These are phyloP conservation scores for Citrullus amarus DNA, from an alignment of 306 rosid species.

Conservation along the genomic window DNA sequence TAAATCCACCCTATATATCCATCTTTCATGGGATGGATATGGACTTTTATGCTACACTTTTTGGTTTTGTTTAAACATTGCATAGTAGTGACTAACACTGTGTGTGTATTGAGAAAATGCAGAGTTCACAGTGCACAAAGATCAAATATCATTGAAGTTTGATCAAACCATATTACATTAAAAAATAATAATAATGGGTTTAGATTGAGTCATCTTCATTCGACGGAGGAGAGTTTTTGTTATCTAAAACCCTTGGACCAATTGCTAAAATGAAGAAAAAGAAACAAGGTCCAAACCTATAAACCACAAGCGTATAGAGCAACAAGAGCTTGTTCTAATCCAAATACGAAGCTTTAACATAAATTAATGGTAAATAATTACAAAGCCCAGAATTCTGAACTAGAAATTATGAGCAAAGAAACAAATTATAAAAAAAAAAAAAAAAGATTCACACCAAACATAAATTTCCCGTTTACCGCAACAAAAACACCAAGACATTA, in stretches of 20 bases:
- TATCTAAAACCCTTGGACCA: not conserved
- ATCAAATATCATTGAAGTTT: constrained; percentile 1
- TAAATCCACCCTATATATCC: not conserved
- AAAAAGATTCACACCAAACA: not conserved
- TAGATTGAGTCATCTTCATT: no score
- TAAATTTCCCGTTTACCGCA: not conserved
- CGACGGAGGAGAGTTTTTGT: no score
- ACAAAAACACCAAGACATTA: not conserved
- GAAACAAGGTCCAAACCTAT: not conserved
- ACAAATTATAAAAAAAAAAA: not conserved
- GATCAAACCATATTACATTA: not conserved
- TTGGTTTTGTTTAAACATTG: not conserved
- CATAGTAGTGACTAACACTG: not conserved
- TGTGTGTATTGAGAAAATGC: not conserved
- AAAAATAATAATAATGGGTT: no score
- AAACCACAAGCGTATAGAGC: not conserved
- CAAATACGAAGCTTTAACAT: not conserved
- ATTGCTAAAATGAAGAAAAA: not conserved
- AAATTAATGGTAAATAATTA: not conserved
- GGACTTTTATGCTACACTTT: not conserved
- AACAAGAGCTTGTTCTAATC: not conserved
- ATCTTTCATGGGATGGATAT: not conserved
- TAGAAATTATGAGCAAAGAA: not conserved
- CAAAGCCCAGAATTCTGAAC: not conserved
- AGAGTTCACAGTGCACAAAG: not conserved